Base-by-base conservation (phyloP, 2,329 filamentous ascomycete genomes). In the Ophiostoma australiae region DNA sequence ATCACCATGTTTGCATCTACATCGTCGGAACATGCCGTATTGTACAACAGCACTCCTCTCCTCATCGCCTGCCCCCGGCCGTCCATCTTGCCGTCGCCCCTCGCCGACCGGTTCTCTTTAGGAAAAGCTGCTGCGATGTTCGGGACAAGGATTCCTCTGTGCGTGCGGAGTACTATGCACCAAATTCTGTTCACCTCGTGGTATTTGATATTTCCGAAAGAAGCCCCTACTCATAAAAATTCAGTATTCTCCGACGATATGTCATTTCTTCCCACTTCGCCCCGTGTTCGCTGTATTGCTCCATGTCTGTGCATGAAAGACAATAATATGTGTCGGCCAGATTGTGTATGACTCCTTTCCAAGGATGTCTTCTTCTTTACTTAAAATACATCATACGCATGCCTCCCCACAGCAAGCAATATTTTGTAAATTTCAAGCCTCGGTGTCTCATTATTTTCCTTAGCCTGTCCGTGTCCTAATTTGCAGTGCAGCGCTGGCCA, bases 371-470 rank as follows among this genome's bases (percentile, higher is more conserved):
- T 39, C 6, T 41, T 31, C 27, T 31, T 31, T 31, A 31, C 27
- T 3, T 1, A 31, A 31, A 31, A 31, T 31, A 31, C 27, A 31
- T 31, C 27, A 3, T 31, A 31, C 27, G 27, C 27, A 31, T 31
- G 27, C 27, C 52, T 58, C 52, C 52, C 52, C 52, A 58, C 52
- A 58, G n/a, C 23, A 58, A 58, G 23, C n/a, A 23, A 58, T 58
- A 27, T 27, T 17, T 27, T 58, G 52, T 58, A 13, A 58, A n/a
- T 31, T 13, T 1, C 17, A 58, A 58, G 52, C 52, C 27, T 58
- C 27, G 52, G 23, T 15, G 52, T 58, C 52, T 58, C 52, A 58
- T n/a, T 23, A 31, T 27, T 58, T 55, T 48, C 20, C 44, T 48
- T 31, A 27, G 52, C 23, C n/a, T n/a, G n/a, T n/a, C n/a, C 23